Evolutionary conservation across 257 asterid genomes (phyloP).

Genomic region (Solanum bulbocastanum): DNA sequence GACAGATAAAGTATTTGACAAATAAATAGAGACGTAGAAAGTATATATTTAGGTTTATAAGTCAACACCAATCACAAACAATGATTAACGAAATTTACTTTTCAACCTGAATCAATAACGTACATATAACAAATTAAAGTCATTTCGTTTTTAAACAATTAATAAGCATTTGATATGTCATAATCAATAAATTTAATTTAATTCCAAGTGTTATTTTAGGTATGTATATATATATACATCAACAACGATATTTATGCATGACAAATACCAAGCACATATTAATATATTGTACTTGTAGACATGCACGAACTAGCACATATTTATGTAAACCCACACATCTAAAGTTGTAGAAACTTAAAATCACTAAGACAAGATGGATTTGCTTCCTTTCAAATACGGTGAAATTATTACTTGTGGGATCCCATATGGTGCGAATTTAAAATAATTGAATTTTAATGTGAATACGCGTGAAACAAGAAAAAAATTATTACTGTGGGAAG

Average conservation of each 20-base stretch:
- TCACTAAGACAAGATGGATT: not conserved
- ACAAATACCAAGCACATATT: not conserved
- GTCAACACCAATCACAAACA: not conserved
- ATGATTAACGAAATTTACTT: too few relatives aligned
- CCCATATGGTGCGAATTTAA: fast-evolving
- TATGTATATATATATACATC: not conserved
- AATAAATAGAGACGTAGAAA: too few relatives aligned
- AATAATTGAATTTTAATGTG: too few relatives aligned
- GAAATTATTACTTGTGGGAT: too few relatives aligned
- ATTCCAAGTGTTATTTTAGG: not conserved
- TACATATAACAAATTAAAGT: not conserved
- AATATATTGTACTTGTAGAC: not conserved
- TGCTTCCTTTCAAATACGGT: too few relatives aligned
- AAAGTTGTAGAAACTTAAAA: not conserved
- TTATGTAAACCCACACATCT: not conserved
- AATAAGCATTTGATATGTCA: not conserved
- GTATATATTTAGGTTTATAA: too few relatives aligned
- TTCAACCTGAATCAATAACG: not conserved
- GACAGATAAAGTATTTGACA: too few relatives aligned
- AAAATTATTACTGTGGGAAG: too few relatives aligned
- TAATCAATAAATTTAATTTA: not conserved
- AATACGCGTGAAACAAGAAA: too few relatives aligned
- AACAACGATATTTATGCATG: too few relatives aligned
- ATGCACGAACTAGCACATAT: not conserved
- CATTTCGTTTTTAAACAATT: not conserved